phyloP scores from a whole-genome alignment of 2,329 filamentous ascomycete species.

The Colletotrichum graminicola region DNA sequence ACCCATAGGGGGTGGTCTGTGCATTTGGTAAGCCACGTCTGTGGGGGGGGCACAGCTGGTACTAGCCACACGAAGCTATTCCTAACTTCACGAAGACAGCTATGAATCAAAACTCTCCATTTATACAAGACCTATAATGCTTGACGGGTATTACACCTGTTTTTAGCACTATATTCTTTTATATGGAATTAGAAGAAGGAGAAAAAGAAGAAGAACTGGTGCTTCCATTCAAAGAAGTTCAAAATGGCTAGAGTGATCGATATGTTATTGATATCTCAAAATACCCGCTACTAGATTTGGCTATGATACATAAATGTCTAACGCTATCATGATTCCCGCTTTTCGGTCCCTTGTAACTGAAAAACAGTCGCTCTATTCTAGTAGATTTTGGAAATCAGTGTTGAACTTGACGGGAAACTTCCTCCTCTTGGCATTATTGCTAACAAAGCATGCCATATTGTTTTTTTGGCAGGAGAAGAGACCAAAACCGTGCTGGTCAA shows the following conservation, averaged over 20 bases:
- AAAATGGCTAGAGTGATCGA: too few species aligned
- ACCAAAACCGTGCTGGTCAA: slow-evolving; percentile 25
- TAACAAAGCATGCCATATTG: slow-evolving; percentile 35
- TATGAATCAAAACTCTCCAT: background rate
- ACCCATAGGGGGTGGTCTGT: too few species aligned
- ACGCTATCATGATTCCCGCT: background rate
- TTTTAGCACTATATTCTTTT: too few species aligned
- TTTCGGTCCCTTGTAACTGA: too few species aligned
- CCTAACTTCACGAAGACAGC: background rate
- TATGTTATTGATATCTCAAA: background rate
- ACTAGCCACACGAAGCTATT: too few species aligned
- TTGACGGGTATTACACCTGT: too few species aligned
- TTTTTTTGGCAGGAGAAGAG: slow-evolving; percentile 22
- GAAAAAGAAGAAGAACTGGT: background rate
- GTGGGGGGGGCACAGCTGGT: too few species aligned
- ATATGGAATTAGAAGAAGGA: too few species aligned
- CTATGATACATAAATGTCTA: background rate
- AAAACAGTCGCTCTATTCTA: background rate
- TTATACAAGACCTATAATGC: background rate
- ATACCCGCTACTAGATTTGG: background rate
- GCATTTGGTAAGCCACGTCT: too few species aligned
- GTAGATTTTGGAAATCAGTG: slow-evolving; percentile 16
- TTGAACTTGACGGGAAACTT: slow-evolving; percentile 30
- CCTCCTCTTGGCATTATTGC: slow-evolving; percentile 25
- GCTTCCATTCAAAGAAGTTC: background rate